Evolutionary conservation across 306 rosid species (phyloP), one percentile per base, ranked within the genome.

Genomic region (Nissolia schottii): DNA sequence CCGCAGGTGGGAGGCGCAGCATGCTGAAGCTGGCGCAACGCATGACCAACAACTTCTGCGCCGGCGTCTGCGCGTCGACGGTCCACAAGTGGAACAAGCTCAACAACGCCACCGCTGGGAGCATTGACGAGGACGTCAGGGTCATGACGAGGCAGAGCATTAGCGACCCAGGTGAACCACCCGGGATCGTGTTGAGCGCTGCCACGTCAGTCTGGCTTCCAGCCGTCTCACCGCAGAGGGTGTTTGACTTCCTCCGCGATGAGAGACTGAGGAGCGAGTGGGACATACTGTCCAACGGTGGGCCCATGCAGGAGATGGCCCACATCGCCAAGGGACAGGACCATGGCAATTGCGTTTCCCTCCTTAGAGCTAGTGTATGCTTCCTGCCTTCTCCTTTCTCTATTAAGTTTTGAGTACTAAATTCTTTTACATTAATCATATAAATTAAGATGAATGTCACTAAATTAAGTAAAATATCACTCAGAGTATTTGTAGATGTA

Each of bases 291-390:
- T 94, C 98, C 7, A 94, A 94, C 38, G 98, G 98, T 27, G 96
- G 98, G 9, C 98, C 98, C 67, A 94, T 94, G 98, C 97, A 94
- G 59, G 98, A 91, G 71, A 94, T 94, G 96, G 92, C 96, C 50
- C 97, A 89, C 84, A 89, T 94, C 4, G 96, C 98, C 18, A 94
- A 94, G 73, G 96, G 97, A 38, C 96, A 89, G 62, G 91, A 91
- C 64, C 97, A 81, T 15, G 92, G 88, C 71, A 94, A 94, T 71
- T 83, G 93, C 76, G 96, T 94, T 80, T 94, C 98, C 13, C 98
- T 94, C 71, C 85, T 94, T 0, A 80, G 97, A 8, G 92, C 98
- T 59, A 74, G 92, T 61, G 97, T 94, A 81, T 25, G 80, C 1
- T 12, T 22, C n/a, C 14, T 19, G 23, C 15, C 37, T 31, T 49